Evolutionary conservation across 1,284 basidiomycete genomes (phyloP).

Genomic region (Ganoderma lucidum): DNA sequence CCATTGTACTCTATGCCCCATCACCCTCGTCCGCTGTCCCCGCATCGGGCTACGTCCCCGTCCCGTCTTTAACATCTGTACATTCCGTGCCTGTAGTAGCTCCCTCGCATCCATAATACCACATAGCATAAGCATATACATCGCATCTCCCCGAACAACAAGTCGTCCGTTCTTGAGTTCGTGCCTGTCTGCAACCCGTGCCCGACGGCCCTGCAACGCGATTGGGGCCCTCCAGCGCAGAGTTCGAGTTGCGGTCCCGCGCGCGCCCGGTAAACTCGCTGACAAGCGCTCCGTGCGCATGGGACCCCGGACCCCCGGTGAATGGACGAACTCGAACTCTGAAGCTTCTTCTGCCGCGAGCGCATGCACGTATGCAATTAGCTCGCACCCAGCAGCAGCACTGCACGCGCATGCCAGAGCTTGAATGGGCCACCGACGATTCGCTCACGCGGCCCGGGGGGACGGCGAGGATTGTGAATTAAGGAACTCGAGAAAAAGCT

Average conservation of each 20-base stretch:
- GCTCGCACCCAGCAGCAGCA: background rate
- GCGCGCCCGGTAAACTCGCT: slow-evolving; percentile 1
- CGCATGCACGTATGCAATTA: background rate
- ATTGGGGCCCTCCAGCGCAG: background rate
- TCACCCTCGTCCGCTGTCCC: slow-evolving; percentile 1
- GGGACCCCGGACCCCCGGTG: background rate
- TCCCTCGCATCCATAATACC: slow-evolving; percentile 11
- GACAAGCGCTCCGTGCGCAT: background rate
- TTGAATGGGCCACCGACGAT: slow-evolving; percentile 3
- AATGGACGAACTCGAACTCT: slow-evolving; percentile 11
- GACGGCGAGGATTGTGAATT: slow-evolving; percentile 10
- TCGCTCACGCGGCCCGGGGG: background rate
- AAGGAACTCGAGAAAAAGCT: slow-evolving; percentile 18
- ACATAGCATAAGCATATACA: slow-evolving; percentile 11
- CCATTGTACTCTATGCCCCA: slow-evolving; percentile 10
- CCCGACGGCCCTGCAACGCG: background rate
- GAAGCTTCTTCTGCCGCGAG: slow-evolving; percentile 17
- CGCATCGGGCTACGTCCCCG: slow-evolving; percentile 6
- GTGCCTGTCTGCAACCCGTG: background rate
- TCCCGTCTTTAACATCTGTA: background rate
- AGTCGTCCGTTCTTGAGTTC: background rate
- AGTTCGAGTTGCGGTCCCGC: slow-evolving; percentile 5
- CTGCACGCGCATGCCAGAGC: background rate
- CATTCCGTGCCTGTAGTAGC: slow-evolving; percentile 5
- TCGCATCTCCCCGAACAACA: background rate